Evolutionary conservation across 371 early-diverging fungal species (phyloP).

Genomic region (Mortierella sp.): DNA sequence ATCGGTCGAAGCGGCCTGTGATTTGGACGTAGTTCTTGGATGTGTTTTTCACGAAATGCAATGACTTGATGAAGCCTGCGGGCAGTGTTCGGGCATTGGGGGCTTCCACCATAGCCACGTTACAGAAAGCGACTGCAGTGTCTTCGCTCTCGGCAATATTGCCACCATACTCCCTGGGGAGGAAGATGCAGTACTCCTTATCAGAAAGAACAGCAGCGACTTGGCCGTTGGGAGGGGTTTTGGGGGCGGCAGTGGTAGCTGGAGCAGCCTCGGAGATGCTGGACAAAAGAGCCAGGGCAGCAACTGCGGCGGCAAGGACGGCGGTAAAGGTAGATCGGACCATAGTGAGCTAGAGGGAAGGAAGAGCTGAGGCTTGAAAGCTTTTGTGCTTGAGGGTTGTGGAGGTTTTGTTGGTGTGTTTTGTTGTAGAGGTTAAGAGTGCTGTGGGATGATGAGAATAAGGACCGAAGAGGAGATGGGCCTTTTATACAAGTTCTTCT

Average conservation of each 20-base stretch:
- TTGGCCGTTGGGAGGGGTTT: not conserved
- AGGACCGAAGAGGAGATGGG: too few species aligned
- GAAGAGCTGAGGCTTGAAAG: too few species aligned
- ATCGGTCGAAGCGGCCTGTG: constrained; percentile 60
- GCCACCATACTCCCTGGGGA: constrained; percentile 56
- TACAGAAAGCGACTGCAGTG: constrained; percentile 57
- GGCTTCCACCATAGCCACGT: constrained; percentile 38
- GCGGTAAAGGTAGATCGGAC: constrained; percentile 1
- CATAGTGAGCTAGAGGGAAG: too few species aligned
- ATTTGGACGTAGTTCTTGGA: constrained; percentile 57
- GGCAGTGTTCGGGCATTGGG: constrained; percentile 47
- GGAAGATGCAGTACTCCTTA: constrained; percentile 58
- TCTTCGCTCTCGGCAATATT: constrained; percentile 57
- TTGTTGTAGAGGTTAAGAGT: too few species aligned
- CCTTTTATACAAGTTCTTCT: too few species aligned
- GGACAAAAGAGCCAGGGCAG: not conserved
- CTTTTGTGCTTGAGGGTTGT: too few species aligned
- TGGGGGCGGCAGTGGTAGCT: constrained; percentile 19
- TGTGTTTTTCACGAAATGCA: constrained; percentile 57
- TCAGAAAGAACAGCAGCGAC: constrained; percentile 53
- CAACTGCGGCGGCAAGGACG: constrained; percentile 1
- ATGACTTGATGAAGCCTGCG: constrained; percentile 57
- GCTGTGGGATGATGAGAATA: too few species aligned
- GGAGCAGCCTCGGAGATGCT: constrained; percentile 21
- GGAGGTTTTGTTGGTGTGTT: too few species aligned